phyloP scores from a whole-genome alignment of 2,329 filamentous ascomycete genomes.

The Botrytis elliptica region DNA sequence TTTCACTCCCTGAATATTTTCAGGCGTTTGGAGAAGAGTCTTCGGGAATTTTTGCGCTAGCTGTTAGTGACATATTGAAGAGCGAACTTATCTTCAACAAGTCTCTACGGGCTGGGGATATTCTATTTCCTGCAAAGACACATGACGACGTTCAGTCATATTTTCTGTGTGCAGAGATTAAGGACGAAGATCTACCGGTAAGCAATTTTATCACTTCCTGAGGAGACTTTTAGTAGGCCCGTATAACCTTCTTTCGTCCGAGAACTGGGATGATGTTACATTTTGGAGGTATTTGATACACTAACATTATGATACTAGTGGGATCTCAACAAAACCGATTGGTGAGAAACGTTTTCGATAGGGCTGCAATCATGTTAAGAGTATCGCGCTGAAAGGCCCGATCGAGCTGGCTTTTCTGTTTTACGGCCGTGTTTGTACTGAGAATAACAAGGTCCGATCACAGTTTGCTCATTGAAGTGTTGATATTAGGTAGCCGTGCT shows the following conservation, averaged over 20 bases:
- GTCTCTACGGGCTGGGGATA: not conserved
- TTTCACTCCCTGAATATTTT: not conserved
- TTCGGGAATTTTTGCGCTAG: not conserved
- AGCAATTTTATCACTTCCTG: not conserved
- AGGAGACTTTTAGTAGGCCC: not conserved
- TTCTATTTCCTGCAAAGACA: not conserved
- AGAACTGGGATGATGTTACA: not conserved
- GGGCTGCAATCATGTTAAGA: not conserved
- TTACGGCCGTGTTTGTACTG: not conserved
- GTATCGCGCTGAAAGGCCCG: not conserved
- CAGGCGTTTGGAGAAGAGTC: not conserved
- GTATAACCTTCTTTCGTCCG: not conserved
- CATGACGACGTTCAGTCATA: not conserved
- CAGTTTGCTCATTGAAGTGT: not conserved
- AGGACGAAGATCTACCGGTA: not conserved
- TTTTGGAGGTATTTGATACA: not conserved
- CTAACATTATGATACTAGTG: not conserved
- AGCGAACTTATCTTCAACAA: not conserved
- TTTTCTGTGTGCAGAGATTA: not conserved
- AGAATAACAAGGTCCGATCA: fast-evolving
- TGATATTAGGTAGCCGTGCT: not conserved
- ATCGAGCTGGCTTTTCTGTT: not conserved
- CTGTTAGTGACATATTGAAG: not conserved
- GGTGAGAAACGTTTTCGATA: not conserved
- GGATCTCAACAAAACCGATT: not conserved